Evolutionary conservation across 257 asterid genomes (phyloP), one percentile per base, ranked within the genome.

Genomic region (Pogostemon cablin): DNA sequence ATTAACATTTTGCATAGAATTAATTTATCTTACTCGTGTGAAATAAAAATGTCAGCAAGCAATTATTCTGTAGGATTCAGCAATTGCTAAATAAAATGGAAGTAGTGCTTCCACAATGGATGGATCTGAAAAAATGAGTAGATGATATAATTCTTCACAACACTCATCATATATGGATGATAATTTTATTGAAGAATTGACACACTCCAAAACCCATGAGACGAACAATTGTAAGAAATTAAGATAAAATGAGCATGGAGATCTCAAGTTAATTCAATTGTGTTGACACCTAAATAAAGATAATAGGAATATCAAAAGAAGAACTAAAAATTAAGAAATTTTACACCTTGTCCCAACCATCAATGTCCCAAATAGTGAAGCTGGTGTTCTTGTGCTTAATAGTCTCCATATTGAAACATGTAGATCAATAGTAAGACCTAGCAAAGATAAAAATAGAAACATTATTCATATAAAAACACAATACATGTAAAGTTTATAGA

Each of bases 361-460:
- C 89, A 5, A 84, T 86, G 81, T 84, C 89, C 89, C 89, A 81
- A 49, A 81, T 86, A 5, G 89, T 84, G 89, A 84, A 84, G 80
- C 89, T 84, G 72, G 81, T 84, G 89, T 84, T 84, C 83, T 84
- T 84, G 85, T 84, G 81, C 78, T 84, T 86, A 43, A 84, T 86
- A 72, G 89, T 84, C 81, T 84, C 89, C 68, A 84, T 86, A 48
- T 84, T 84, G 78, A 84, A 84, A 50, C 89, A 86, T 84, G 79
- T 72, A 82, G 2, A 67, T 44, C 54, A 75, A 53, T 39, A 2
- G 48, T 10, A 65, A 72, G 49, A 48, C 68, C 65, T 61, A 37
- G 9, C 39, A 49, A 17, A 48, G 42, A 72, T 5, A 38, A 42
- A 20, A 62, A 41, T 20, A 20, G 25, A 20, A 20, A 20, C 25